Evolutionary conservation across 805 yeast species (phyloP).

Genomic region (Blastobotrys attinorum): DNA sequence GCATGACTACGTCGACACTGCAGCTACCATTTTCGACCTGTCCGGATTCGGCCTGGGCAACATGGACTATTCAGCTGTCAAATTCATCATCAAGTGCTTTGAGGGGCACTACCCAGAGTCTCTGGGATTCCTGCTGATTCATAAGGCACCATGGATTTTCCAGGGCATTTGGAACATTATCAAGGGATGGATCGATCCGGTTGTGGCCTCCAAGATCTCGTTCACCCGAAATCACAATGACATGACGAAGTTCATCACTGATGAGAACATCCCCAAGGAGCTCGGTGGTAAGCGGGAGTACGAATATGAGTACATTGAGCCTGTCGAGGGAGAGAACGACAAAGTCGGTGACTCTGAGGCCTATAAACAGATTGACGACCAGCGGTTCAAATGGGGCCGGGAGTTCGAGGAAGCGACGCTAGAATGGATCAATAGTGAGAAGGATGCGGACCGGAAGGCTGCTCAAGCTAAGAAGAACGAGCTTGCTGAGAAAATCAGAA

Average conservation of each 20-base stretch:
- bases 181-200: constrained; percentile 94
- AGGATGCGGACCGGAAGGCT: constrained; percentile 41
- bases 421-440: constrained; percentile 59
- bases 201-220: constrained; percentile 82
- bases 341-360: constrained; percentile 37
- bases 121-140: constrained; percentile 74
- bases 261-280: constrained; percentile 52
- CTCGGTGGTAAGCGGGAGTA: constrained; percentile 67
- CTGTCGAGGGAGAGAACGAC: constrained; percentile 52
- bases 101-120: constrained; percentile 97
- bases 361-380: constrained; percentile 37
- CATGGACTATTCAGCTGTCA: constrained; percentile 89
- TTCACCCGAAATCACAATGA: constrained; percentile 72
- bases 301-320: constrained; percentile 53
- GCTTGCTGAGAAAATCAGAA: constrained; percentile 44
- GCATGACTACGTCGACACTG: constrained; percentile 68
- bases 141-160: constrained; percentile 96
- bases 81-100: constrained; percentile 78
- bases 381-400: constrained; percentile 48
- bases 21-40: constrained; percentile 79
- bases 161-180: constrained; percentile 90
- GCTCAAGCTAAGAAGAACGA: constrained; percentile 38
- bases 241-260: constrained; percentile 51
- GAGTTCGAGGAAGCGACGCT: constrained; percentile 58
- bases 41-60: constrained; percentile 80